Evolutionary conservation across 2,329 filamentous ascomycete species (phyloP), one percentile per base, ranked within the genome.

Genomic region (Aureobasidium sp.): DNA sequence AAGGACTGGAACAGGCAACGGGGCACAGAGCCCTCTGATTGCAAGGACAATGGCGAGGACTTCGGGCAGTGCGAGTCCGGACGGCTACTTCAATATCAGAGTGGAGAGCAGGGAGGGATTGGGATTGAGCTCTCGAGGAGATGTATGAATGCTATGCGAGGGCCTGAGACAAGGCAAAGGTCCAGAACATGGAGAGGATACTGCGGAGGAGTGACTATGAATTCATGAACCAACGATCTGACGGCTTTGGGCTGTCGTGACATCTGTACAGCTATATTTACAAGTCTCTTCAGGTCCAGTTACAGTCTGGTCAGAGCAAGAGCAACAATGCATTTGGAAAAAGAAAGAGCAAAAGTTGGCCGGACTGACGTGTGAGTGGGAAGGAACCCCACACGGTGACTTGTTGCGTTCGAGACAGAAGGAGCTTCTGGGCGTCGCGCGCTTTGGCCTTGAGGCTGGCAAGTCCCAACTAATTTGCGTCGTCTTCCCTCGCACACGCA

Each of bases 51-150:
- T 60, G 38, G 25, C 57, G 21, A 61, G 55, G 53, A 60, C 53
- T 21, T 47, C 63, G 31, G 65, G 65, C n/a, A 66, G 60, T 25
- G 64, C 43, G 37, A 68, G 66, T 55, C 67, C 67, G 3, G 67
- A 68, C 58, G 63, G 63, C 13, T 68, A 68, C 47, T 67, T 69
- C 50, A 55, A 63, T 64, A 58, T 69, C 64, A 55, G 40, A 27
- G 37, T 47, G 11, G 53, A 42, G 31, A 55, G 42, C 23, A 60
- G 53, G 10, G 51, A 40, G 23, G 37, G 42, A 6, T 15, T 57
- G 5, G 54, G 54, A 10, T 9, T 57, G 53, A 57, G 38, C 19
- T 33, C 40, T 35, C 31, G 53, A 57, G 38, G 31, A 11, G 33
- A 53, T 9, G 33, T 21, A n/a, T 53, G 49, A 40, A 37, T 13